Conservation (phyloP, 2,329 filamentous ascomycete genomes). For the Penicillium polonicum region DNA sequence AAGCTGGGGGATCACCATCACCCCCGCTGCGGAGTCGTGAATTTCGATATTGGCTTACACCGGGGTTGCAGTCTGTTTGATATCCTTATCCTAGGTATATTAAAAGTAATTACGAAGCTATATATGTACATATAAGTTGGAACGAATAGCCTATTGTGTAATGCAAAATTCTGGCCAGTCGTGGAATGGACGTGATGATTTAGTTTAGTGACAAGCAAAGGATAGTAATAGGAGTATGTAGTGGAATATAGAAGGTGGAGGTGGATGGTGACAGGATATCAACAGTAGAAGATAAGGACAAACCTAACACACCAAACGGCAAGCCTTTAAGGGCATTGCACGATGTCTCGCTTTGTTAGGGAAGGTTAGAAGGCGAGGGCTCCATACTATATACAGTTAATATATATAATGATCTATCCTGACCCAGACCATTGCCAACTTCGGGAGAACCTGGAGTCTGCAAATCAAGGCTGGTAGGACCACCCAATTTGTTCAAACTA, state of each 20-base stretch:
- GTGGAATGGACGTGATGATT: background rate
- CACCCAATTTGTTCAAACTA: background rate
- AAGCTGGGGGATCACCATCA: constrained; percentile 1
- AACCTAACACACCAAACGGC: background rate
- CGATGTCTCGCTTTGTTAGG: background rate
- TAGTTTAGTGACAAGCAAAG: background rate
- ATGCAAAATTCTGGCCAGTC: background rate
- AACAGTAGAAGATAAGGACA: background rate
- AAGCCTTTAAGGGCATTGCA: background rate
- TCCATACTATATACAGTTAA: no score
- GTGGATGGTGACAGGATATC: background rate
- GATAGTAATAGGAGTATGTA: no score
- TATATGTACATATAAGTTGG: background rate
- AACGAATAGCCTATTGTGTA: background rate
- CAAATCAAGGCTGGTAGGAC: background rate
- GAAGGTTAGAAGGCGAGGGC: background rate
- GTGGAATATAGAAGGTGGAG: background rate
- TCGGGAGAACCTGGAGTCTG: background rate
- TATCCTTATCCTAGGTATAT: background rate
- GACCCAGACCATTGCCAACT: background rate
- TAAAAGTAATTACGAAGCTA: background rate
- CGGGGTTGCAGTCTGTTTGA: background rate
- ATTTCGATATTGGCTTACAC: background rate
- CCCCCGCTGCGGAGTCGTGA: constrained; percentile 5
- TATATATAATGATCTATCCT: background rate